phyloP scores from a whole-genome alignment of 805 yeast genomes.

The Geotrichum ghanense region DNA sequence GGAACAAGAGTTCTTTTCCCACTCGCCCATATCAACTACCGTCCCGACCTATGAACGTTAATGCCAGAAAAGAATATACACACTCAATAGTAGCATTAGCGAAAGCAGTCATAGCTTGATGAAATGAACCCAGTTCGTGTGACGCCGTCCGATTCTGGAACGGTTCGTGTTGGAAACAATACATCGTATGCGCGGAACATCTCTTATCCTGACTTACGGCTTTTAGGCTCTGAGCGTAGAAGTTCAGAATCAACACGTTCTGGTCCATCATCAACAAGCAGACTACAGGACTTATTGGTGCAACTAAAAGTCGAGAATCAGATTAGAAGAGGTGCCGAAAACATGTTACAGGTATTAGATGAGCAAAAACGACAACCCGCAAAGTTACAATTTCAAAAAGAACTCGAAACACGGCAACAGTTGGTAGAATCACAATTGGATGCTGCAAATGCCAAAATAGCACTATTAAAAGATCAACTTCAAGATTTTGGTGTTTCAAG shows the following conservation, averaged over 20 bases:
- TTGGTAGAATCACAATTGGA: conserved; percentile 21
- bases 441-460: conserved; percentile 21
- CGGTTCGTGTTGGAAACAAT: neutral
- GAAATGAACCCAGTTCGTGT: neutral
- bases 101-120: too few relatives aligned
- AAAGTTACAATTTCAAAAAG: conserved; percentile 8
- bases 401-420: conserved; percentile 4
- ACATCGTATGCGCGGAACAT: neutral
- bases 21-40: too few relatives aligned
- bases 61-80: too few relatives aligned
- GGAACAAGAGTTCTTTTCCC: too few relatives aligned
- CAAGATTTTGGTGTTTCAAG: conserved; percentile 11
- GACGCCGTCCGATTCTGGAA: neutral
- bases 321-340: conserved; percentile 28
- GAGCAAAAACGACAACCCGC: conserved; percentile 14
- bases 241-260: neutral
- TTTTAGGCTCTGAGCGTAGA: neutral
- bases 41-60: too few relatives aligned
- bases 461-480: conserved; percentile 14
- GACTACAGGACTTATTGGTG: conserved; percentile 18
- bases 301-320: conserved; percentile 27
- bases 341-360: conserved; percentile 23
- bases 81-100: too few relatives aligned
- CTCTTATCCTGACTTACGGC: neutral
- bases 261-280: conserved; percentile 6